These are phyloP conservation scores for Grosmannia serpens DNA, from an alignment of 2,329 filamentous ascomycete genomes.

Conservation along the genomic window DNA sequence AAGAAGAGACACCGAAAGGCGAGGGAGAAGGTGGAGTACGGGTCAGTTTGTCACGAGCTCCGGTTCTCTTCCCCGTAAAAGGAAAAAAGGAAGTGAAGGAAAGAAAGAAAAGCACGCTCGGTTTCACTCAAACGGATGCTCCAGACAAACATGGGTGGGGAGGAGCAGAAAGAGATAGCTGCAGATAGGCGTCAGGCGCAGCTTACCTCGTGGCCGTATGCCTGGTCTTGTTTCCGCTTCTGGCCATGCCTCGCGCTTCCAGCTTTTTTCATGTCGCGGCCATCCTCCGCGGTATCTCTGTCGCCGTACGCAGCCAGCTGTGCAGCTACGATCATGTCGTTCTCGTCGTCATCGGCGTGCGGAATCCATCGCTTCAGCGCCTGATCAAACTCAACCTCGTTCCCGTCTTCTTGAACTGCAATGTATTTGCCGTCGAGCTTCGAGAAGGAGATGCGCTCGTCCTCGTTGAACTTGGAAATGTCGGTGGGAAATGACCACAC, in stretches of 20 bases:
- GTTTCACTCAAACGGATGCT: background rate
- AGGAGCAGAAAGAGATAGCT: background rate
- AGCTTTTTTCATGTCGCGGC: background rate
- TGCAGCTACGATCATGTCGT: constrained; percentile 13
- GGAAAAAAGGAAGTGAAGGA: background rate
- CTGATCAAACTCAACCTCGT: constrained; percentile 73
- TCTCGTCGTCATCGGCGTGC: constrained; percentile 19
- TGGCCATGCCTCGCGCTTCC: constrained; percentile 13
- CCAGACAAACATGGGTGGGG: background rate
- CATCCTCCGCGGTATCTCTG: background rate
- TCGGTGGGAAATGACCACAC: constrained; percentile 43
- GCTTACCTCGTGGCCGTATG: constrained; percentile 31
- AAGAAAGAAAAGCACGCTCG: background rate
- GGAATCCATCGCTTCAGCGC: constrained; percentile 65
- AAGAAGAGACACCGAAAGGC: constrained; percentile 1
- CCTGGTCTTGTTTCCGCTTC: constrained; percentile 31
- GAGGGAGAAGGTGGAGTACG: background rate
- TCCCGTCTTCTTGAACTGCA: constrained; percentile 72
- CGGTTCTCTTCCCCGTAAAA: background rate
- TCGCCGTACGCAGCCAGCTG: background rate
- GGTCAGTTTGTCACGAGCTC: constrained; percentile 5
- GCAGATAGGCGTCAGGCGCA: constrained; percentile 13
- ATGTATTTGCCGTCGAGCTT: constrained; percentile 71
- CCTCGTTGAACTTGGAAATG: constrained; percentile 57
- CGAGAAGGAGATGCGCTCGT: constrained; percentile 81